These are phyloP conservation scores for Candida alai DNA, from an alignment of 805 yeast species.

Conservation along the genomic window DNA sequence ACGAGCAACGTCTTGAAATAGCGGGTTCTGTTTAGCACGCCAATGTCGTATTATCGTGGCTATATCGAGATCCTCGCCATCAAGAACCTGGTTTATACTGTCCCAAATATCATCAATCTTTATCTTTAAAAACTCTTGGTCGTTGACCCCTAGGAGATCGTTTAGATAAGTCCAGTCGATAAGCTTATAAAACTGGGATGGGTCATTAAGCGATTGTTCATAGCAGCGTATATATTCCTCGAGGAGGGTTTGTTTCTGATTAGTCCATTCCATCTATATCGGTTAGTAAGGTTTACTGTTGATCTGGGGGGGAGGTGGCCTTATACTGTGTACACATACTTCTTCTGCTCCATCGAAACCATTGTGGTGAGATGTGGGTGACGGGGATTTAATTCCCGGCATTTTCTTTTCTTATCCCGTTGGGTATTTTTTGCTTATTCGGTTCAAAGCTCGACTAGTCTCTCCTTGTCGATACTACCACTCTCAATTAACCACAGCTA, in stretches of 20 bases:
- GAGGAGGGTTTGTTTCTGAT: conserved; percentile 13
- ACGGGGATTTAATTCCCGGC: too few species aligned
- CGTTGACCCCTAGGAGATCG: conserved; percentile 12
- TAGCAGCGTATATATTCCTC: conserved; percentile 12
- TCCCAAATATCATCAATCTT: conserved; percentile 23
- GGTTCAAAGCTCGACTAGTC: too few species aligned
- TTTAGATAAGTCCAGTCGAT: conserved; percentile 18
- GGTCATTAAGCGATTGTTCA: conserved; percentile 7
- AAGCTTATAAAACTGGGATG: conserved; percentile 12
- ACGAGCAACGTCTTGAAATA: conserved; percentile 11
- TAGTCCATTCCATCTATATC: conserved; percentile 13
- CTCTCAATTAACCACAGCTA: too few species aligned
- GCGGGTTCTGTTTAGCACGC: conserved; percentile 7
- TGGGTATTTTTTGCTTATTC: too few species aligned
- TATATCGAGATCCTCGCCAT: conserved; percentile 8
- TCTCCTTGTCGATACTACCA: too few species aligned
- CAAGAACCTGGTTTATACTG: conserved; percentile 6
- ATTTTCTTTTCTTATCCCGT: too few species aligned
- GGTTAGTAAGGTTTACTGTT: not conserved
- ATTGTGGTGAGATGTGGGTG: too few species aligned
- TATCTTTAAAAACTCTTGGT: conserved; percentile 15
- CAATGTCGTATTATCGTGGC: conserved; percentile 5
- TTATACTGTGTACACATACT: conserved; percentile 4
- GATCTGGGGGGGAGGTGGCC: too few species aligned
- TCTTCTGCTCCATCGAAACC: conserved; percentile 1